Base-by-base conservation (phyloP, 2,329 filamentous ascomycete species). In the Macrophomina phaseolina region DNA sequence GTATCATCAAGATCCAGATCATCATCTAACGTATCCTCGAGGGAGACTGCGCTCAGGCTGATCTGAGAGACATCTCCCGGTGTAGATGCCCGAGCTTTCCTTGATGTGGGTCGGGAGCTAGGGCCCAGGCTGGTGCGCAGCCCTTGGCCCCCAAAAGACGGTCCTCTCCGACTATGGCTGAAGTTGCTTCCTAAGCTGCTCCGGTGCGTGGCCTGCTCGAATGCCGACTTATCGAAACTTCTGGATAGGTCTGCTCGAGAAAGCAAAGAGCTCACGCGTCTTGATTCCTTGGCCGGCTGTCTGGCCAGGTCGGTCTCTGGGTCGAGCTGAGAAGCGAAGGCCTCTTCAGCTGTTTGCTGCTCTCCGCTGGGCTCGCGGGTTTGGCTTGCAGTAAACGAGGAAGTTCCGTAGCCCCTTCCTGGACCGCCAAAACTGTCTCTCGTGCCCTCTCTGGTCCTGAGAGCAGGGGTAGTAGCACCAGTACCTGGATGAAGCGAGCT, bases 241-340 rank as follows among this genome's bases (percentile, higher is more conserved):
- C 92, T 90, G 0, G 92, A 94, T 23, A 97, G 82, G 75, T 97
- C 94, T 38, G 92, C 91, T 73, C 94, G 86, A 16, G 94, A 94
- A 64, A 97, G 84, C 80, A 97, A 86, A 16, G 94, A 98, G 81
- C 95, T 99, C 32, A 98, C 91, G 61, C 95, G 88, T 51, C 95
- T 88, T n/a, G 87, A 88, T 51, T 87, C 85, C 69, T 85, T 85
- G n/a, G 79, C 79, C 18, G 85, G 84, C 55, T 85, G 83, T 34
- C 85, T 83, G 38, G 85, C 81, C 65, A 76, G 74, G 48, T 80
- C 78, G 61, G 78, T 83, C 61, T 83, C 82, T 18, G 82, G 82
- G 67, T 84, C 83, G 65, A 84, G 77, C 61, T 82, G 82, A 6
- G 81, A 83, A 11, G 80, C 81, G 72, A 84, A 81, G 7, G 75